Evolutionary conservation across 2,329 filamentous ascomycete species (phyloP).

Genomic region (Clonostachys sp.): DNA sequence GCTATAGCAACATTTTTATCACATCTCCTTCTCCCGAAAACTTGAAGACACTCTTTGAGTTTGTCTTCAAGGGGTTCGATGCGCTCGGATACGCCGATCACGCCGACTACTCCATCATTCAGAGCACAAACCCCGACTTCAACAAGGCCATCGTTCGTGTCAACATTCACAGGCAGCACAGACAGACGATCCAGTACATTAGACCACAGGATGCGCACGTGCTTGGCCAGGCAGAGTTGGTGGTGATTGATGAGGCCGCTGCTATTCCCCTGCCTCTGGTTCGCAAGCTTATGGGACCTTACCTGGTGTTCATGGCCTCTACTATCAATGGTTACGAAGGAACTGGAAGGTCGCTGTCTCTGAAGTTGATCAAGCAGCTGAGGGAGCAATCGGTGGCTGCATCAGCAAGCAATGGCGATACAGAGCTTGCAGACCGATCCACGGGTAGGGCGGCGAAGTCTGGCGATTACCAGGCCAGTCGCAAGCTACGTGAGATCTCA

Average conservation of each 20-base stretch:
- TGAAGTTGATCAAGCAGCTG: constrained; percentile 96
- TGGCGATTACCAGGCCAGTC: constrained; percentile 58
- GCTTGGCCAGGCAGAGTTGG: constrained; percentile 86
- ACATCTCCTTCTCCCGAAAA: constrained; percentile 97
- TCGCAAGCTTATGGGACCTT: constrained; percentile 90
- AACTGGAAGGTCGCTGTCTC: constrained; percentile 86
- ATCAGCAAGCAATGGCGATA: constrained; percentile 48
- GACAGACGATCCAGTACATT: constrained; percentile 98
- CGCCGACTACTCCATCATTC: constrained; percentile 94
- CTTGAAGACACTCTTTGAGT: constrained; percentile 96
- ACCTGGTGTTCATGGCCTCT: constrained; percentile 98
- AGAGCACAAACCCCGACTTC: constrained; percentile 97
- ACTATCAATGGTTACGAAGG: constrained; percentile 99
- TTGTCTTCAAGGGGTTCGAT: constrained; percentile 97
- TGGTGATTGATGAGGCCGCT: constrained; percentile 96
- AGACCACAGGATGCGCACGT: constrained; percentile 94
- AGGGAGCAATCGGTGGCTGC: constrained; percentile 68
- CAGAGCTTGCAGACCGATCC: constrained; percentile 70
- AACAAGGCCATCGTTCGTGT: constrained; percentile 98
- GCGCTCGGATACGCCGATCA: constrained; percentile 91
- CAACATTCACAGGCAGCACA: constrained; percentile 90
- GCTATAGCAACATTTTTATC: constrained; percentile 99
- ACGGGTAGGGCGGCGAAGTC: constrained; percentile 70
- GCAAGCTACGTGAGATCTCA: constrained; percentile 86
- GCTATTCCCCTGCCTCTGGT: constrained; percentile 93